Evolutionary conservation across 2,329 filamentous ascomycete species (phyloP), one percentile per base, ranked within the genome.

Genomic region (Phaeosphaeria sp.): DNA sequence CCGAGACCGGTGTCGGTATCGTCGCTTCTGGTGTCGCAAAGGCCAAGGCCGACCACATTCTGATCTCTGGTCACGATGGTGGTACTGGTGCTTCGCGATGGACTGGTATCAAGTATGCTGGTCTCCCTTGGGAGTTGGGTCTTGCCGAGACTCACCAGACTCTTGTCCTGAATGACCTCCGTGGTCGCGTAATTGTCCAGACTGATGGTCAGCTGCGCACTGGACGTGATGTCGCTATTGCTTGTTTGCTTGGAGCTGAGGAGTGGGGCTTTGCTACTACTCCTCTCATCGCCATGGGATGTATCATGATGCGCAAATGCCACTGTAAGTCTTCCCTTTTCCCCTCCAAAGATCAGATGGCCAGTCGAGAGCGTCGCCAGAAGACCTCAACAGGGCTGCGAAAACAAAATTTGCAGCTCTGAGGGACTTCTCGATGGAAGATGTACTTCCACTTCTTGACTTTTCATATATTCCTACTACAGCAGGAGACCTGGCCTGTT

Each of bases 81-180:
- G 94, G 94, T 78, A 98, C 94, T 60, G 94, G 94, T 84, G 94
- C 94, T 59, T 97, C 93, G 51, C 86, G 94, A 78, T 98, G 94
- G 94, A 98, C 94, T 73, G 94, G 94, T 83, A 97, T 97, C 87
- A 97, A 97, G 80, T 97, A 97, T 77, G 94, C 93, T 50, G 94
- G 94, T 85, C 87, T 97, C 36, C 94, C 94, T 24, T 98, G 93
- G 93, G 94, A 98, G 79, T 78, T 98, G 67, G 94, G 94, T 86
- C 90, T 98, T 69, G 94, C 94, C 6, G 94, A 98, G 82, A 97
- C 93, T 46, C 94, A 98, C 76, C 94, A 98, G 81, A 98, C 94
- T 15, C 83, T 98, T 64, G 94, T 98, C 13, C 84, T 98, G 42
- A 98, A 98, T 79, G 94, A 97, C 74, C 87, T 98, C 18, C 91